Evolutionary conservation across 495 filamentous ascomycete genomes (phyloP).

Genomic region (Usnea hakonensis): DNA sequence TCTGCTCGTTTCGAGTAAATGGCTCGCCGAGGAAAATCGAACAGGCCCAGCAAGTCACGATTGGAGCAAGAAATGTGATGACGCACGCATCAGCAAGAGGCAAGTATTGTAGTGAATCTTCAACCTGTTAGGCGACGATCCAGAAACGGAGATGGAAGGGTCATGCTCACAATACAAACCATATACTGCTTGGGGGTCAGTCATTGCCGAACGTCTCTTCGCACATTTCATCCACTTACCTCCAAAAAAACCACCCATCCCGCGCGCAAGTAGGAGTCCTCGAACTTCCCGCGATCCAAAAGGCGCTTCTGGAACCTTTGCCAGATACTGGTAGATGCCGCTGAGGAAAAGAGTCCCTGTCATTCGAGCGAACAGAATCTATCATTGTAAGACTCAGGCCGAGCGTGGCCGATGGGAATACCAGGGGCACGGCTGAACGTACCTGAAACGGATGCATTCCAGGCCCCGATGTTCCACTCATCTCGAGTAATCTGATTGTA

Average conservation of each 20-base stretch:
- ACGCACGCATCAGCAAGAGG: conserved; percentile 88
- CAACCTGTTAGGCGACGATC: neutral
- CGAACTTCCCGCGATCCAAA: conserved; percentile 61
- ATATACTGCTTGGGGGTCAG: conserved; percentile 43
- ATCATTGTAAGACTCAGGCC: neutral
- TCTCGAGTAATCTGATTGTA: conserved; percentile 68
- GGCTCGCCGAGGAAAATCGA: conserved; percentile 69
- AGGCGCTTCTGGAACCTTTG: conserved; percentile 57
- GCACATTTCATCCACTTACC: neutral
- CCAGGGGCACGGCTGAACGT: conserved; percentile 8
- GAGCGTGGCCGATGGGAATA: neutral
- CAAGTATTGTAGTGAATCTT: conserved; percentile 77
- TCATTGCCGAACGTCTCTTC: neutral
- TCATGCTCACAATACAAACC: conserved; percentile 56
- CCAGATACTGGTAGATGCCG: conserved; percentile 68
- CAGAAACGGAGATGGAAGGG: neutral
- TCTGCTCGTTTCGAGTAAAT: conserved; percentile 69
- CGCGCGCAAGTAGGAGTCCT: conserved; percentile 58
- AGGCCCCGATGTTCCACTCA: conserved; percentile 53
- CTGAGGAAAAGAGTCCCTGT: conserved; percentile 61
- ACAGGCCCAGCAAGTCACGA: conserved; percentile 75
- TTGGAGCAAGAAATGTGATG: conserved; percentile 81
- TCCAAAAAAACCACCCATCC: conserved; percentile 74
- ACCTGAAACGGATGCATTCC: conserved; percentile 80
- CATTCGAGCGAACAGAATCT: conserved; percentile 82